Evolutionary conservation across 805 yeast species (phyloP), one percentile per base, ranked within the genome.

Genomic region (Kodamaea jinghongensis): DNA sequence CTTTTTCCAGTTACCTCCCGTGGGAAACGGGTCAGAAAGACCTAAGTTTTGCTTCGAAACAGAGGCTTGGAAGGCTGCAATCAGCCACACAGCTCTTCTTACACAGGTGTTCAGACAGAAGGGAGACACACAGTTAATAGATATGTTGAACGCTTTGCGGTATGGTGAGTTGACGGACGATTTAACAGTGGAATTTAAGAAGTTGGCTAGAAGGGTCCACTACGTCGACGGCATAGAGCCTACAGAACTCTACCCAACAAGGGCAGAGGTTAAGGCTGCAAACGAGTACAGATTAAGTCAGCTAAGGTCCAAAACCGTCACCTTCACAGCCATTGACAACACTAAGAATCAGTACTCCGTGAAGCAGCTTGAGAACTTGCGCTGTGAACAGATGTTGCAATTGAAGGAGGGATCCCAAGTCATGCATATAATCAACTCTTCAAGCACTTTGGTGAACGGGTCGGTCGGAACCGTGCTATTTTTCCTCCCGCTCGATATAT

Each of bases 1-100:
- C 63, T 90, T 91, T 57, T 90, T 84, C 61, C 99, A 93, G 63
- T 70, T 93, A 31, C 99, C 99, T 1, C 99, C 99, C 0, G 95
- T 93, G 5, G 61, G 56, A 14, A 55, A 55, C 12, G 60, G 60
- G 0, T 53, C 54, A 17, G 54, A 45, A 29, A 20, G 42, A 7
- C 61, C 65, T 2, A 56, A 56, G 23, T 93, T 83, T 55, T 83
- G 96, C 43, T 93, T 93, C 54, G 85, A 89, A 52, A 73, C 88
- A 7, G 56, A 65, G 2, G 63, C 79, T 17, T 93, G 99, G 99
- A 61, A 61, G 12, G 61, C 60, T 20, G 75, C 79, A 5, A 71
- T 93, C 31, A 63, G 75, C 7, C 73, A 76, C 42, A 88, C 93
- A 0, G 75, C 89, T 22, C 65, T 86, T 31, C 67, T 93, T 39